Conservation (phyloP, 139 green algal genomes). For the Spirogloea muscicola region DNA sequence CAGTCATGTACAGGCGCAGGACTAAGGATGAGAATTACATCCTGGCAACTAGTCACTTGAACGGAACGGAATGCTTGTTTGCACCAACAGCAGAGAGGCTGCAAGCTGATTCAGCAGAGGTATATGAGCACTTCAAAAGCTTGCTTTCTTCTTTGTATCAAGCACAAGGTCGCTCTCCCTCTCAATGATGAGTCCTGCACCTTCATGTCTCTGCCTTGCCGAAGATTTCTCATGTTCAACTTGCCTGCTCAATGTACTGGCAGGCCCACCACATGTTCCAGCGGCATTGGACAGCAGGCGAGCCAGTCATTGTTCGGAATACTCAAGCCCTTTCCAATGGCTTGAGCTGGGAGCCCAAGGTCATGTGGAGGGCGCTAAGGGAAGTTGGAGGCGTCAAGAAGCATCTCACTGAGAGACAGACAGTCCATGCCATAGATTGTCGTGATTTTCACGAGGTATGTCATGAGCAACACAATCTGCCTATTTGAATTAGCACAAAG, state of each 20-base stretch:
- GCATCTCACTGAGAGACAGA: constrained; percentile 18
- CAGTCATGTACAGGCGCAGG: too few species aligned
- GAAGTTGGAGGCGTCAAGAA: constrained; percentile 7
- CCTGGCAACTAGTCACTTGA: too few species aligned
- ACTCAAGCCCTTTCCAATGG: constrained; percentile 1
- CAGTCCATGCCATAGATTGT: constrained; percentile 33
- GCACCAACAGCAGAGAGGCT: neutral
- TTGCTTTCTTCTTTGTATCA: too few species aligned
- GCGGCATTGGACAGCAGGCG: constrained; percentile 28
- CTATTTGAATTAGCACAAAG: neutral
- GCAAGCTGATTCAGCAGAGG: constrained; percentile 1
- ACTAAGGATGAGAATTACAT: too few species aligned
- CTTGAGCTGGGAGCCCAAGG: constrained; percentile 37
- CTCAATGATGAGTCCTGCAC: too few species aligned
- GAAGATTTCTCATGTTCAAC: too few species aligned
- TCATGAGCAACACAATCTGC: neutral
- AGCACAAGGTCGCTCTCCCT: too few species aligned
- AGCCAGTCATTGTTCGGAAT: constrained; percentile 34
- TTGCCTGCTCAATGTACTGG: too few species aligned
- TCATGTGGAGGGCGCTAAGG: constrained; percentile 43
- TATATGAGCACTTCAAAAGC: too few species aligned
- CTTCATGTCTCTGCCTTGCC: too few species aligned
- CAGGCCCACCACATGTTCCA: too few species aligned
- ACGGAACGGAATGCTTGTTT: neutral
- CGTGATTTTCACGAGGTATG: constrained; percentile 34